These are phyloP conservation scores for Abrus precatorius DNA, from an alignment of 306 rosid species.

Conservation along the genomic window DNA sequence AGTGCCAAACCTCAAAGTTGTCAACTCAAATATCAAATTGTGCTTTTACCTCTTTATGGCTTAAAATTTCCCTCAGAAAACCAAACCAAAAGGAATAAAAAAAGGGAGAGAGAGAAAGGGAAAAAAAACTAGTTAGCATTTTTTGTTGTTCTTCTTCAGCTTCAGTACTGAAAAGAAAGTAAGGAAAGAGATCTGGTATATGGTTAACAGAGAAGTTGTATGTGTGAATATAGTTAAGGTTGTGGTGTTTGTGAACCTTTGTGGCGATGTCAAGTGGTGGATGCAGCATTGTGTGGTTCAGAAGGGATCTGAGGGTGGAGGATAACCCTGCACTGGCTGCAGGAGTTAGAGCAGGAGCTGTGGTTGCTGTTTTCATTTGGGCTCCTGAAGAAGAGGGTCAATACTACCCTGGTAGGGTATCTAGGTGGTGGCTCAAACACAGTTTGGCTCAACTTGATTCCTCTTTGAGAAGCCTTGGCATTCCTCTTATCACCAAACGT, in stretches of 20 bases:
- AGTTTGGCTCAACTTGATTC: conserved; percentile 91
- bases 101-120: background rate
- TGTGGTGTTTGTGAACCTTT: conserved; percentile 37
- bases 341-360: conserved; percentile 92
- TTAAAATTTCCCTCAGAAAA: conserved; percentile 45
- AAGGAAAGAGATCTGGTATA: conserved; percentile 49
- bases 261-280: conserved; percentile 89
- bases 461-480: conserved; percentile 81
- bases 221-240: conserved; percentile 14
- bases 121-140: conserved; percentile 40
- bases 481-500: conserved; percentile 80
- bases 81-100: conserved; percentile 1
- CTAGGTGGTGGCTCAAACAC: conserved; percentile 98
- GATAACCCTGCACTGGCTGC: conserved; percentile 96
- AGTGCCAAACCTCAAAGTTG: conserved; percentile 41
- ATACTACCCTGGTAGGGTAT: conserved; percentile 89
- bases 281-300: conserved; percentile 98
- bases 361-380: conserved; percentile 88
- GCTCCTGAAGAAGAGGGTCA: conserved; percentile 99
- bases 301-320: conserved; percentile 97
- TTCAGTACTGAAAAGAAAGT: conserved; percentile 15
- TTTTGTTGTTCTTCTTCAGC: background rate
- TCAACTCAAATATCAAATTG: conserved; percentile 42
- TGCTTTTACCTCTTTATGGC: conserved; percentile 46
- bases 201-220: conserved; percentile 44